phyloP scores from a whole-genome alignment of 2,329 filamentous ascomycete genomes.

The Hymenoscyphus fraxineus region DNA sequence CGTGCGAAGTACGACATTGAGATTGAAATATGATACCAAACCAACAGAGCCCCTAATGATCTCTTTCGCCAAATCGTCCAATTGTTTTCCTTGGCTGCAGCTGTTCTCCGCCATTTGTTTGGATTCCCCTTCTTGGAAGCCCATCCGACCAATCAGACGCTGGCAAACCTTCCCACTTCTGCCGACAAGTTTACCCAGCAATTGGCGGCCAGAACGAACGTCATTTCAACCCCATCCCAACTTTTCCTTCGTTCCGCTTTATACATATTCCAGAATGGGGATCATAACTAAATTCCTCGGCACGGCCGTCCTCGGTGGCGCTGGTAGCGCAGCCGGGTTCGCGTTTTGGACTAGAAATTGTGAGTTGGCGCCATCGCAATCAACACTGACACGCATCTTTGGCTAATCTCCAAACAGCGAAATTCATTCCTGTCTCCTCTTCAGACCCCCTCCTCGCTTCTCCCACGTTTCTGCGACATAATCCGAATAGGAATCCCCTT shows the following conservation, averaged over 20 bases:
- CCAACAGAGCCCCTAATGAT: background rate
- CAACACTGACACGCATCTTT: background rate
- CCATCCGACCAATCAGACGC: background rate
- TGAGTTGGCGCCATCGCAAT: background rate
- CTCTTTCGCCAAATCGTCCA: slow-evolving; percentile 2
- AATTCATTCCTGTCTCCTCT: slow-evolving; percentile 50
- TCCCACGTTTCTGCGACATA: slow-evolving; percentile 54
- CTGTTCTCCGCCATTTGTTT: background rate
- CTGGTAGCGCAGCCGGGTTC: slow-evolving; percentile 22
- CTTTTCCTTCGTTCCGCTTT: too few species aligned
- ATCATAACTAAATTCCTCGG: slow-evolving; percentile 23
- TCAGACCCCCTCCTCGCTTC: slow-evolving; percentile 60
- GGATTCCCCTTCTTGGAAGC: background rate
- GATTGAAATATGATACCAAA: background rate
- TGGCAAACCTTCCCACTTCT: background rate
- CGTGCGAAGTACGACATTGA: background rate
- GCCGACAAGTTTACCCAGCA: background rate
- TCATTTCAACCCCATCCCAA: background rate
- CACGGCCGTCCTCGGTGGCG: slow-evolving; percentile 22
- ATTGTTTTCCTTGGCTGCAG: background rate
- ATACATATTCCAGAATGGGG: slow-evolving; percentile 20
- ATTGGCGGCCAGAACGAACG: background rate
- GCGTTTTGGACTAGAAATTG: slow-evolving; percentile 23
- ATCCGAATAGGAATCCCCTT: slow-evolving; percentile 58
- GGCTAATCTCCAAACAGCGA: slow-evolving; percentile 11